Base-by-base conservation (phyloP, 2,329 filamentous ascomycete species). In the Ceratocystis cacaofunesta region DNA sequence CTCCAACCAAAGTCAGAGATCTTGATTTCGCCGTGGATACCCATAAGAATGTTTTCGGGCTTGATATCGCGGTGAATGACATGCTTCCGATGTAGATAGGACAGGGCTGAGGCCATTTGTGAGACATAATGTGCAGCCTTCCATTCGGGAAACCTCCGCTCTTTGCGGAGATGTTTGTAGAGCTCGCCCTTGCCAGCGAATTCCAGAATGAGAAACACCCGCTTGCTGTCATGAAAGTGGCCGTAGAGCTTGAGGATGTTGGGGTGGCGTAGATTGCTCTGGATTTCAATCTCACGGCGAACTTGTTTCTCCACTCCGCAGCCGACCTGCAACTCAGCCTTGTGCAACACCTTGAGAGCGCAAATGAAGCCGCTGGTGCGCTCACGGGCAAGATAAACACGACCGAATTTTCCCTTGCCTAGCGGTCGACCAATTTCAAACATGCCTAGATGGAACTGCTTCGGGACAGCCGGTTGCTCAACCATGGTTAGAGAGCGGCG, bases 1-100 rank as follows among this genome's bases (percentile, higher is more conserved):
- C 89, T 95, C 94, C 94, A 99, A 62, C 94, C 92, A 72, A 97
- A 99, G 75, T 99, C 94, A 3, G 90, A 95, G 72, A 99, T 92
- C 77, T 99, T 99, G 78, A 99, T 92, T 79, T 99, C 94, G 70
- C 92, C 94, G 73, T 97, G 92, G 68, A 97, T 91, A 15, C 92
- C 92, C 36, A 97, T 87, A 25, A 97, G 82, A 69, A 97, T 97
- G 72, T 97, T 97, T 77, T 97, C 92, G 1, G 92, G 92, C 79
- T 97, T 97, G 78, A 97, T 97, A 72, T 97, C 92, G 67, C 92
- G 84, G 76, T 97, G 92, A 78, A 97, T 97, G 70, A 97, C 89
- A 75, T 96, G 91, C 79, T 97, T 97, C 74, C 90, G 90, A 79
- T 96, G 92, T 58, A 96, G 82, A 73, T 96, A 97, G 70, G 87